phyloP scores from a whole-genome alignment of 2,329 filamentous ascomycete species.

The Herpotrichia juniperi region DNA sequence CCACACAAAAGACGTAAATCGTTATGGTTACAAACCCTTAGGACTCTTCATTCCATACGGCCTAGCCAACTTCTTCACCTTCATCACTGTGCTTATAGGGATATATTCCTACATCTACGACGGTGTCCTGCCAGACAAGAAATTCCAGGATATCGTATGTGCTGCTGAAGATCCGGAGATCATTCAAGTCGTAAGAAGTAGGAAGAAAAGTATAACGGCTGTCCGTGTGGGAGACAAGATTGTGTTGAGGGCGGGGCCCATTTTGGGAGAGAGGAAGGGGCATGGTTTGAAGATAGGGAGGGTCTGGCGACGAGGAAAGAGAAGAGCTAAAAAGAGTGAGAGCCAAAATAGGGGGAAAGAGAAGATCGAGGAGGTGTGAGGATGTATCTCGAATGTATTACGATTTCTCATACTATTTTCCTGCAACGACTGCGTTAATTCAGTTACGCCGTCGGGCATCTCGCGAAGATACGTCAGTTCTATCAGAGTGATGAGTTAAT shows the following conservation, averaged over 20 bases:
- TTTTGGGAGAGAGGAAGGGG: neutral
- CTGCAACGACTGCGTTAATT: too few species aligned
- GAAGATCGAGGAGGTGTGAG: too few species aligned
- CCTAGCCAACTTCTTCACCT: constrained; percentile 13
- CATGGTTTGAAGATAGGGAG: neutral
- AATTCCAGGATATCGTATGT: constrained; percentile 18
- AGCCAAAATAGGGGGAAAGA: neutral
- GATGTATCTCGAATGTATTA: too few species aligned
- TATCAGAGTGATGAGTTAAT: too few species aligned
- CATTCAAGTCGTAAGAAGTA: constrained; percentile 5
- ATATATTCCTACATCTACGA: constrained; percentile 14
- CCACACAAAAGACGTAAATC: constrained; percentile 7
- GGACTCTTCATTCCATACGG: constrained; percentile 15
- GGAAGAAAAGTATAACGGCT: constrained; percentile 12
- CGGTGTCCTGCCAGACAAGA: constrained; percentile 16
- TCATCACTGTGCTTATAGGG: constrained; percentile 10
- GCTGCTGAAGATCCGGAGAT: constrained; percentile 13
- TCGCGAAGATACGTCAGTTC: too few species aligned
- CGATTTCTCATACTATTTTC: too few species aligned
- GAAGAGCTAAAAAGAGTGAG: too few species aligned
- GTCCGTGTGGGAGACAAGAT: constrained; percentile 6
- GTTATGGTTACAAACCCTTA: constrained; percentile 13
- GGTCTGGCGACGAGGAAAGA: neutral
- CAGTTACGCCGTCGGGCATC: too few species aligned
- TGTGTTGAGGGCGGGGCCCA: constrained; percentile 4